Base-by-base conservation (phyloP, 129 eudicot genomes). In the Ambrosia artemisiifolia region DNA sequence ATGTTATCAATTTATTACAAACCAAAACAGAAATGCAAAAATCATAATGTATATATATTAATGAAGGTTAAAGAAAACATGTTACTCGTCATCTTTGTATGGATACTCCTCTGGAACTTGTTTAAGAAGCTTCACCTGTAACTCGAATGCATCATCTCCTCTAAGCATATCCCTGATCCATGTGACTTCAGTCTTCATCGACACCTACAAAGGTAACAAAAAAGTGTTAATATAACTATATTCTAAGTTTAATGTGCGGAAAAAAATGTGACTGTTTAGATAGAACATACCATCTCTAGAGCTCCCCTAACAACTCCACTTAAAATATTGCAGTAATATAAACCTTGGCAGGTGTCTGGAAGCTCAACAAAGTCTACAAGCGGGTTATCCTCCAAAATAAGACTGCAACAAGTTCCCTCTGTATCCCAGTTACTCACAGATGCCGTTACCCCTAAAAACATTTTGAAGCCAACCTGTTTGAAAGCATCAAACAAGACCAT, bases 321-420 rank as follows among this genome's bases (percentile, higher is more conserved):
- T 74, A 95, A 74, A 53, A 95, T 86, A 83, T 88, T 95, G 86
- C 97, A 95, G 67, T 95, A 95, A 64, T 91, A 78, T 48, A 95
- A 94, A 51, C 99, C 99, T 82, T 95, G 99, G 65, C 96, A 95
- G 54, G 94, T 88, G 61, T 95, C 99, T 33, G 99, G 99, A 79
- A 95, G 97, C 85, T 95, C 97, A 71, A 95, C 99, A 76, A 95
- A 95, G 71, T 91, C 99, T n/a, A 95, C 99, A 30, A 95, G 83
- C 35, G 99, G 99, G 57, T 90, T 95, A 79, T 95, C 99, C 81
- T 95, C 99, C 83, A 95, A 76, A 42, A 95, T 84, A 20, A 95
- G 76, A 62, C 97, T 95, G 89, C 99, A 95, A 43, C 83, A 84
- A 51, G 96, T 88, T 71, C 99, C 99, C 70, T 91, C 97, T 8